Evolutionary conservation across 345 rosid genomes (phyloP).

Genomic region (Streptanthus diversifolius): DNA sequence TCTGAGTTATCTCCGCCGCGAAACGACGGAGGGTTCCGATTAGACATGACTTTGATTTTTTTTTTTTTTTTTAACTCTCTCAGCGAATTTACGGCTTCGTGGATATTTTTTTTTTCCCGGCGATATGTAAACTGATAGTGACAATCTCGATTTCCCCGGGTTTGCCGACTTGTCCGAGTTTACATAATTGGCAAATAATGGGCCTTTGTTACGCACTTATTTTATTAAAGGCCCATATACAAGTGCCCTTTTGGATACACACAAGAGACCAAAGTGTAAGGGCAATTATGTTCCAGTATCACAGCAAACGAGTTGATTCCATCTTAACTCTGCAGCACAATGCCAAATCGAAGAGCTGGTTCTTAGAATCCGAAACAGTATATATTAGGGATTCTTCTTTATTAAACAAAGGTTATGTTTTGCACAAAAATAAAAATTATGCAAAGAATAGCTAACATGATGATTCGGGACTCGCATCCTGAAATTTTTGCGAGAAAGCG

Average conservation of each 20-base stretch:
- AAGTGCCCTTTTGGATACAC: too few relatives aligned
- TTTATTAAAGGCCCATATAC: too few relatives aligned
- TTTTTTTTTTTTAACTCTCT: neutral
- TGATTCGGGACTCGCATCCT: too few relatives aligned
- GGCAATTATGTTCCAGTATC: neutral
- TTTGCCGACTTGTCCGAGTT: neutral
- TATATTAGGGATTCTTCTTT: too few relatives aligned
- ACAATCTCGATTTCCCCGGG: neutral
- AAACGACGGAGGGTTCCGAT: conserved; percentile 79
- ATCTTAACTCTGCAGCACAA: neutral
- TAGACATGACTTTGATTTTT: conserved; percentile 48
- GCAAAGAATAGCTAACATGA: too few relatives aligned
- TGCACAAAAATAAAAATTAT: too few relatives aligned
- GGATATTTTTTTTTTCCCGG: neutral
- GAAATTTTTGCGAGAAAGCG: too few relatives aligned
- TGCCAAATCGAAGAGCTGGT: neutral
- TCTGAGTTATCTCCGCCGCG: conserved; percentile 80
- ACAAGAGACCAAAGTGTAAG: neutral
- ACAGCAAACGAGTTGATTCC: neutral
- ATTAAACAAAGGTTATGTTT: too few relatives aligned
- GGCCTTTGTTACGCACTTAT: neutral
- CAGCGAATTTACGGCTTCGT: conserved; percentile 24
- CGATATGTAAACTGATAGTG: neutral
- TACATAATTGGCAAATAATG: neutral
- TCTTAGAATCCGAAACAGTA: too few relatives aligned